A percentile compares a stretch with the other conserved stretches of the same genome.
Conservation (phyloP, 1,284 basidiomycete genomes). For the Rhodotorula sp. region DNA sequence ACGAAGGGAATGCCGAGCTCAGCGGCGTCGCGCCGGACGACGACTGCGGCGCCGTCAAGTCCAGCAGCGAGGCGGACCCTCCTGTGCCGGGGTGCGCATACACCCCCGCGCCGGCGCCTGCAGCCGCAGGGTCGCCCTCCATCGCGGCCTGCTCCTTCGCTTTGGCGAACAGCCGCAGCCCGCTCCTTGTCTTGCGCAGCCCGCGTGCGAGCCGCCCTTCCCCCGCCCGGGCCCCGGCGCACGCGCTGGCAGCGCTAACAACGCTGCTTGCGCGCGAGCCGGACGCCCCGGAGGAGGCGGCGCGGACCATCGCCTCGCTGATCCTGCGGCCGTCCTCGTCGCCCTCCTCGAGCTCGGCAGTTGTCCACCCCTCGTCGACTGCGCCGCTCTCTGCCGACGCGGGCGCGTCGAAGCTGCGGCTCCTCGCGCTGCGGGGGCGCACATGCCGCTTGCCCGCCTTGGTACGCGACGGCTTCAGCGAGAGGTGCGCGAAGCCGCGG, state of each 20-base stretch:
- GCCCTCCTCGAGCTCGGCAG: slow-evolving; percentile 6
- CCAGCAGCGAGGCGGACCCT: background rate
- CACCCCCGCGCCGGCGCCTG: background rate
- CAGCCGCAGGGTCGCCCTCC: background rate
- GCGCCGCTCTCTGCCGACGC: background rate
- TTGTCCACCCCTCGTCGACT: slow-evolving; percentile 12
- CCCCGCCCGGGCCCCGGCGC: background rate
- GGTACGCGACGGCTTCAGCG: background rate
- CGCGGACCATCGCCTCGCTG: slow-evolving; percentile 22
- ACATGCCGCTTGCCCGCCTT: background rate
- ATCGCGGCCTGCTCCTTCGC: background rate
- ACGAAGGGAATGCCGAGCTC: background rate
- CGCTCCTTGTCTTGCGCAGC: slow-evolving; percentile 27
- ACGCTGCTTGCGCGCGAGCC: background rate
- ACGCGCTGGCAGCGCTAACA: no score
- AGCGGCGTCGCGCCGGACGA: background rate
- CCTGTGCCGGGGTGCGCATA: background rate
- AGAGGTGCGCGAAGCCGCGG: background rate
- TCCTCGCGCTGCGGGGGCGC: background rate
- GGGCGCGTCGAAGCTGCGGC: background rate
- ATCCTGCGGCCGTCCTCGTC: slow-evolving; percentile 13
- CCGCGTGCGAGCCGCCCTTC: slow-evolving; percentile 20
- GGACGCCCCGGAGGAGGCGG: background rate
- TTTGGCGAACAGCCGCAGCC: slow-evolving; percentile 17
- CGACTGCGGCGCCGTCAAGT: background rate